phyloP scores from a whole-genome alignment of 805 yeast species.

The Wickerhamomyces canadensis region DNA sequence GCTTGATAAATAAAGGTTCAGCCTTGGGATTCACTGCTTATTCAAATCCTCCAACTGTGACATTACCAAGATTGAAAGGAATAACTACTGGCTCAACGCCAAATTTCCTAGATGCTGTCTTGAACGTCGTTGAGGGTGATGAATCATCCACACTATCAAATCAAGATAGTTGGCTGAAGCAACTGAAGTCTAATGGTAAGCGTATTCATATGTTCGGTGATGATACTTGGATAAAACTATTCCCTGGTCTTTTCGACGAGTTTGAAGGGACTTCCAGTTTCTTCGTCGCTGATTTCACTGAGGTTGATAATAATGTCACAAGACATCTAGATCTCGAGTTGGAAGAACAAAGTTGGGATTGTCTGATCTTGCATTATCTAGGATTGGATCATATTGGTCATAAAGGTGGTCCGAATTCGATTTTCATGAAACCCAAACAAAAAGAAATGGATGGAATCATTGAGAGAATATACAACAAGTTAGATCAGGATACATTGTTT shows the following conservation, averaged over 20 bases:
- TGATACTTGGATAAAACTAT: constrained; percentile 94
- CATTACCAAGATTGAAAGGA: constrained; percentile 89
- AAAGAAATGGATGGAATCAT: constrained; percentile 78
- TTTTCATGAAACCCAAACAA: constrained; percentile 78
- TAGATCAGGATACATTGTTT: constrained; percentile 51
- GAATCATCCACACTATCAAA: constrained; percentile 57
- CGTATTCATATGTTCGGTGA: constrained; percentile 87
- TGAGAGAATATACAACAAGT: constrained; percentile 40
- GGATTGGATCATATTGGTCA: constrained; percentile 98
- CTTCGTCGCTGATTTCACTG: constrained; percentile 90
- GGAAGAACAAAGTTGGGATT: constrained; percentile 62
- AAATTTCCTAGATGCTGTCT: constrained; percentile 86
- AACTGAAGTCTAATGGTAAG: constrained; percentile 36
- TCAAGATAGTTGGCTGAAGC: constrained; percentile 87
- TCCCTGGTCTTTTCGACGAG: constrained; percentile 62
- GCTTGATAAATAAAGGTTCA: constrained; percentile 52
- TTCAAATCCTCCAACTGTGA: constrained; percentile 95
- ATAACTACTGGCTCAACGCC: constrained; percentile 95
- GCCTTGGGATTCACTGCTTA: constrained; percentile 89
- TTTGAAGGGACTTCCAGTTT: constrained; percentile 89
- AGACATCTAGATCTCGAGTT: constrained; percentile 71
- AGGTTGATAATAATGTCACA: constrained; percentile 91
- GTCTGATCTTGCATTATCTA: constrained; percentile 78
- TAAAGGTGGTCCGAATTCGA: constrained; percentile 85
- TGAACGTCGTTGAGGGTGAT: constrained; percentile 90